These are phyloP conservation scores for Pythium monospermum DNA, from an alignment of 352 stramenopile species.

Conservation along the genomic window DNA sequence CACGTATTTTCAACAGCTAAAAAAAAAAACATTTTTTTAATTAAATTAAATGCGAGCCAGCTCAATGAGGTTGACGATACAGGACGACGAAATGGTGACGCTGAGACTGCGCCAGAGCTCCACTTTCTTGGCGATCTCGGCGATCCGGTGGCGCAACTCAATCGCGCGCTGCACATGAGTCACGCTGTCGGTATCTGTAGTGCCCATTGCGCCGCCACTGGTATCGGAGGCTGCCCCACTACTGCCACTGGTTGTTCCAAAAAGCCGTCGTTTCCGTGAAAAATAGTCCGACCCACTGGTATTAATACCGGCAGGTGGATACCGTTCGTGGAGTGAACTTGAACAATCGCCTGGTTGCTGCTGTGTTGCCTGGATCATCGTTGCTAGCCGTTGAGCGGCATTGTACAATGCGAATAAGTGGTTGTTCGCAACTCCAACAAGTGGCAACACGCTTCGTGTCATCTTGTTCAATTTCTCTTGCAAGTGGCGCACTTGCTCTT, in stretches of 20 bases:
- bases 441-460: constrained; percentile 12
- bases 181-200: background rate
- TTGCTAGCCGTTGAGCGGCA: constrained; percentile 17
- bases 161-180: constrained; percentile 26
- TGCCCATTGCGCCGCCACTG: background rate
- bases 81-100: constrained; percentile 23
- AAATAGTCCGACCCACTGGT: too few species aligned
- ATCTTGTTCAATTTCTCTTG: constrained; percentile 14
- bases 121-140: constrained; percentile 36
- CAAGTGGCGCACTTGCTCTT: constrained; percentile 16
- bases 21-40: too few species aligned
- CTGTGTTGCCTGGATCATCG: background rate
- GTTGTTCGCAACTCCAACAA: constrained; percentile 24
- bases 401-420: constrained; percentile 31
- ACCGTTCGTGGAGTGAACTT: background rate
- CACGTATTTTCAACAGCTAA: constrained; percentile 83
- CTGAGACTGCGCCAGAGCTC: constrained; percentile 32
- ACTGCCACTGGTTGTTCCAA: background rate
- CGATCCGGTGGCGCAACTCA: constrained; percentile 24
- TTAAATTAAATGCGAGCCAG: constrained; percentile 2
- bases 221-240: background rate
- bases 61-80: constrained; percentile 24
- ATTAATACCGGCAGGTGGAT: background rate
- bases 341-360: too few species aligned
- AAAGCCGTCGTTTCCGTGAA: constrained; percentile 8